Conservation (phyloP, 106 monocot genomes). For the Dendrobium chrysotoxum region DNA sequence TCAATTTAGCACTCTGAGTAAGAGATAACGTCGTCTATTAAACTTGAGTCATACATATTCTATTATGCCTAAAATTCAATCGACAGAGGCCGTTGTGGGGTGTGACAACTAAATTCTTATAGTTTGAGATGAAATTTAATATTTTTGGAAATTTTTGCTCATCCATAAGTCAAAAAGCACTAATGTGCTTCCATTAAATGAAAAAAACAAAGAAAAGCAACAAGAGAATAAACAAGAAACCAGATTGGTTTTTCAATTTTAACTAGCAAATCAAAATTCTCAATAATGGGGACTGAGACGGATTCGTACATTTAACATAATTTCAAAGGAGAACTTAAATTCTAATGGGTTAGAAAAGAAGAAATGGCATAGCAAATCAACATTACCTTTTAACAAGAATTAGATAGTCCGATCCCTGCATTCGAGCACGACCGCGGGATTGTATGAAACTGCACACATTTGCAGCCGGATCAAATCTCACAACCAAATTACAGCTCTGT, state of each 20-base stretch:
- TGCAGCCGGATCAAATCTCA: constrained; percentile 52
- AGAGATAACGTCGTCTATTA: too few relatives aligned
- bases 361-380: background rate
- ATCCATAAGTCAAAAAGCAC: background rate
- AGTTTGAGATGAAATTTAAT: too few relatives aligned
- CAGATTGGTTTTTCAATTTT: background rate
- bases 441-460: constrained; percentile 76
- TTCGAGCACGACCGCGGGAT: constrained; percentile 68
- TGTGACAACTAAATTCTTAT: too few relatives aligned
- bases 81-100: too few relatives aligned
- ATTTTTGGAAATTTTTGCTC: background rate
- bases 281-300: background rate
- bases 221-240: background rate
- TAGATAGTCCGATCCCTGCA: constrained; percentile 53
- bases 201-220: background rate
- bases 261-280: background rate
- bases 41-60: too few relatives aligned
- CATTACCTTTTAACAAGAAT: constrained; percentile 37
- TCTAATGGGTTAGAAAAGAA: background rate
- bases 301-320: background rate
- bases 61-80: too few relatives aligned
- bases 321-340: background rate
- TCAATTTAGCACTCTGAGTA: too few relatives aligned
- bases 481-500: constrained; percentile 64
- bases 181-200: background rate